Evolutionary conservation across 441 rosid genomes (phyloP).

Genomic region (Adansonia rubrostipa): DNA sequence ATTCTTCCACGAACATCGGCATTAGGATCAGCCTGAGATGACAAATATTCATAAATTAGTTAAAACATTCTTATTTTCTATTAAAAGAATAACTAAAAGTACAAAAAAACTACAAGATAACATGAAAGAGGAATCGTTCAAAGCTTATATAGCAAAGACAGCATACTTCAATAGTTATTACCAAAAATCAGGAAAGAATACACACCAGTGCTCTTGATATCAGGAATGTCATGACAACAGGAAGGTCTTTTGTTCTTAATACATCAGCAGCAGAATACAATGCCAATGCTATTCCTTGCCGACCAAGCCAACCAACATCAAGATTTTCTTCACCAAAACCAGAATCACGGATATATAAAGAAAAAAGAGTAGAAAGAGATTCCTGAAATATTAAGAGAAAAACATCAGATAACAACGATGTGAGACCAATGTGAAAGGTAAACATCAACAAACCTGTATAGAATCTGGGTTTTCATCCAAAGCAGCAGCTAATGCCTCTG

Average conservation of each 20-base stretch:
- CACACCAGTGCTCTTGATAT: conserved; percentile 97
- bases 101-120: not conserved
- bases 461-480: conserved; percentile 91
- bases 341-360: conserved; percentile 82
- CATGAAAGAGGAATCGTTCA: not conserved
- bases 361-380: conserved; percentile 89
- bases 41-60: not conserved
- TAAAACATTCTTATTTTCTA: not conserved
- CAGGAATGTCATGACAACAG: conserved; percentile 95
- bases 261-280: conserved; percentile 94
- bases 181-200: conserved; percentile 32
- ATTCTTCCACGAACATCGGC: conserved; percentile 98
- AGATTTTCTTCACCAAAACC: conserved; percentile 57
- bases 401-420: conserved; percentile 34
- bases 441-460: conserved; percentile 60
- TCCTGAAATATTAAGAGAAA: conserved; percentile 56
- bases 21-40: conserved; percentile 92
- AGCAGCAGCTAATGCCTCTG: conserved; percentile 98
- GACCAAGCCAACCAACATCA: conserved; percentile 92
- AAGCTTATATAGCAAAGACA: conserved; percentile 6
- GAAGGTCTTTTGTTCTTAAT: conserved; percentile 93
- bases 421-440: conserved; percentile 24
- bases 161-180: not conserved
- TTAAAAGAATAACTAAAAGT: not conserved
- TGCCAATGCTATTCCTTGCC: conserved; percentile 96